Percentiles rank a stretch among this genome's conserved stretches.
Evolutionary conservation across 495 filamentous ascomycete genomes (phyloP).

Genomic region (Penicillium goetzii): DNA sequence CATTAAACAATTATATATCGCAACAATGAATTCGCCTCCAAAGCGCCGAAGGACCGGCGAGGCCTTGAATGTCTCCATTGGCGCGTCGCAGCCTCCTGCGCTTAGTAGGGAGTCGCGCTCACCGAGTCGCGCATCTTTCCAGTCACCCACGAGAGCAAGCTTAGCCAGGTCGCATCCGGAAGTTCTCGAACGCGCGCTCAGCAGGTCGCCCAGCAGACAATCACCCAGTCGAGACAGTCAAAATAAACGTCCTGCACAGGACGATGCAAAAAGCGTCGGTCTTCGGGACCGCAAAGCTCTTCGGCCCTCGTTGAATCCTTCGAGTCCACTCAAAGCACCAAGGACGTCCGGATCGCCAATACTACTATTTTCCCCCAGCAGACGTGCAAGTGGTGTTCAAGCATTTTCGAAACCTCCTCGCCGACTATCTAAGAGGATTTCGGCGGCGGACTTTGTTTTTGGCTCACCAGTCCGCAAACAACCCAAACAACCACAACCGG

Average conservation of each 20-base stretch:
- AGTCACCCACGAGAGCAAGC: slow-evolving; percentile 67
- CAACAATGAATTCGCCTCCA: slow-evolving; percentile 52
- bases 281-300: slow-evolving; percentile 43
- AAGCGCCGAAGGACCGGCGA: slow-evolving; percentile 67
- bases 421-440: slow-evolving; percentile 44
- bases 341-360: slow-evolving; percentile 35
- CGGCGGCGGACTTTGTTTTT: slow-evolving; percentile 49
- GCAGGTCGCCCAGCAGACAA: slow-evolving; percentile 37
- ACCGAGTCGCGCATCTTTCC: slow-evolving; percentile 58
- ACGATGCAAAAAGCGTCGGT: slow-evolving; percentile 34
- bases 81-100: slow-evolving; percentile 34
- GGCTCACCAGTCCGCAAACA: slow-evolving; percentile 44
- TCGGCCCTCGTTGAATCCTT: slow-evolving; percentile 41
- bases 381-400: slow-evolving; percentile 39
- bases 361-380: slow-evolving; percentile 35
- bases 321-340: slow-evolving; percentile 40
- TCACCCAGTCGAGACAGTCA: slow-evolving; percentile 21
- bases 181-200: slow-evolving; percentile 53
- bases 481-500: slow-evolving; percentile 31
- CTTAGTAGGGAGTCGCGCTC: slow-evolving; percentile 34
- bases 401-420: slow-evolving; percentile 49
- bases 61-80: slow-evolving; percentile 35
- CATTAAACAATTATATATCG: slow-evolving; percentile 5
- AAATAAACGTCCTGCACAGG: slow-evolving; percentile 26
- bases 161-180: slow-evolving; percentile 66